Evolutionary conservation across 2,329 filamentous ascomycete genomes (phyloP).

Genomic region (Penicillium aurantiogriseum): DNA sequence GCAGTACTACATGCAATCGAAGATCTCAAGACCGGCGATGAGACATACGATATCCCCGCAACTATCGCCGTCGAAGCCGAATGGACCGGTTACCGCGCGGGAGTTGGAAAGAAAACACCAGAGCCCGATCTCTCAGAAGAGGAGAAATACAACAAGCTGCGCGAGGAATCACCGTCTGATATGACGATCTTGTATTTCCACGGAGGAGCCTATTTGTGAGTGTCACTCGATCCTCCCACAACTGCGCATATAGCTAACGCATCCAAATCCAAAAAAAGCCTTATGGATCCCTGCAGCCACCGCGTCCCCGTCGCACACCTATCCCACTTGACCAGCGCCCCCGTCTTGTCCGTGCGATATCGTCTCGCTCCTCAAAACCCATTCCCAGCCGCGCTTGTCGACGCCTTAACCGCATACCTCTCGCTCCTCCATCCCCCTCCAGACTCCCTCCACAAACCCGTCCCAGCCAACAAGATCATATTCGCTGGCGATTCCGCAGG

Average conservation of each 20-base stretch:
- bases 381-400: conserved; percentile 48
- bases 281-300: conserved; percentile 47
- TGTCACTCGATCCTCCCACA: background rate
- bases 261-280: conserved; percentile 22
- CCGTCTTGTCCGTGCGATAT: conserved; percentile 47
- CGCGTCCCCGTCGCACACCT: conserved; percentile 39
- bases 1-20: conserved; percentile 42
- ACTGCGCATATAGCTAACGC: background rate
- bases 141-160: conserved; percentile 43
- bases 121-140: conserved; percentile 43
- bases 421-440: conserved; percentile 47
- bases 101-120: conserved; percentile 38
- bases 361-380: conserved; percentile 49
- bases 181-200: conserved; percentile 49
- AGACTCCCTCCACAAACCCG: conserved; percentile 42
- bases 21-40: conserved; percentile 38
- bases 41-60: conserved; percentile 40
- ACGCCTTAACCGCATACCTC: conserved; percentile 49
- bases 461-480: conserved; percentile 46
- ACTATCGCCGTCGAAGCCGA: conserved; percentile 43
- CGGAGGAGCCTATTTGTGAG: conserved; percentile 48
- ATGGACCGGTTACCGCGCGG: conserved; percentile 47
- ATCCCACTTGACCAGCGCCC: conserved; percentile 41
- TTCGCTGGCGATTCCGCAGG: conserved; percentile 50
- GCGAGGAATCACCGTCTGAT: conserved; percentile 40